These are phyloP conservation scores for Isatis lusitanica DNA, from an alignment of 441 rosid species.

Conservation along the genomic window DNA sequence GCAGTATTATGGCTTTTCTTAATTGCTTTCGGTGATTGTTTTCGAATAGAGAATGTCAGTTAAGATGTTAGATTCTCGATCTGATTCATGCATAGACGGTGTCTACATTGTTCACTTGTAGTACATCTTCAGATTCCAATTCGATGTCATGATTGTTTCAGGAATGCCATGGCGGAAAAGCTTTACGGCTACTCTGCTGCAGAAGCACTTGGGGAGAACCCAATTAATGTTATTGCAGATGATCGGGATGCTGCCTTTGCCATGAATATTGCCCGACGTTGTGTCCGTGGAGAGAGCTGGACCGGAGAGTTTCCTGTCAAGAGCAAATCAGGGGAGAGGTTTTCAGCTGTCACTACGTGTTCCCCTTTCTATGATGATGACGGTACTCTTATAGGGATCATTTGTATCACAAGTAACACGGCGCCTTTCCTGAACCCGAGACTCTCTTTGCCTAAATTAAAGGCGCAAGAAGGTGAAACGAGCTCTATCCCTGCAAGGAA, in stretches of 20 bases:
- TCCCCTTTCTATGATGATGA: conserved; percentile 83
- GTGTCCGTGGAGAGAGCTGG: conserved; percentile 76
- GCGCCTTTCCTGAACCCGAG: conserved; percentile 47
- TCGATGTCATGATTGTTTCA: conserved; percentile 36
- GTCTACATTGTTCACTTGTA: conserved; percentile 18
- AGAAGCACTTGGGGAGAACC: conserved; percentile 80
- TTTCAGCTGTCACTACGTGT: conserved; percentile 60
- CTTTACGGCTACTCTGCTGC: conserved; percentile 76
- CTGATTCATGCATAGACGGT: neutral
- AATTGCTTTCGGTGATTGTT: neutral
- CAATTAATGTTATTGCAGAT: conserved; percentile 64
- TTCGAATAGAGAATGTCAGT: neutral
- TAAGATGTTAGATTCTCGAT: conserved; percentile 8
- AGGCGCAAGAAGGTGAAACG: conserved; percentile 48
- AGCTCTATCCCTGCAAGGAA: conserved; percentile 50
- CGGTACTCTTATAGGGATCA: conserved; percentile 68
- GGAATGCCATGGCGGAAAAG: conserved; percentile 85
- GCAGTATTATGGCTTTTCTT: neutral
- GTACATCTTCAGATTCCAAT: conserved; percentile 7
- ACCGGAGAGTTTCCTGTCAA: conserved; percentile 79
- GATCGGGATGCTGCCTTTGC: conserved; percentile 55
- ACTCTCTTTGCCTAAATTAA: conserved; percentile 36
- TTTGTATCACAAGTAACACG: conserved; percentile 66
- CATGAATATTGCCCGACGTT: conserved; percentile 48
- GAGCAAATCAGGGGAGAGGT: conserved; percentile 68